phyloP scores from a whole-genome alignment of 805 yeast species.

The Kregervanrija delftensis region DNA sequence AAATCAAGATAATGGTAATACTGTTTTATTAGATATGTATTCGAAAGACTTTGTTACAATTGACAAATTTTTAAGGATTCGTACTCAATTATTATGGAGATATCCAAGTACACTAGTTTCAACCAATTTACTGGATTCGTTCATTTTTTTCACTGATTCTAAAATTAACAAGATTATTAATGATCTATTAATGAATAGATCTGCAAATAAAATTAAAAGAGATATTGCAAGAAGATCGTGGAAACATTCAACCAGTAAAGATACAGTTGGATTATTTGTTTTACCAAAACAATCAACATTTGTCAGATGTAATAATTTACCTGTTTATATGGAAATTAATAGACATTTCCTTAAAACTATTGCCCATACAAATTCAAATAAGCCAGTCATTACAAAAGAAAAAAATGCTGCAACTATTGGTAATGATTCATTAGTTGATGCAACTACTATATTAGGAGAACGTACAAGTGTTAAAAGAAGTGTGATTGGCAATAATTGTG shows the following conservation, averaged over 20 bases:
- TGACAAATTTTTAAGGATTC: constrained; percentile 63
- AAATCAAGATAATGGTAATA: constrained; percentile 36
- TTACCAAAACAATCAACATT: constrained; percentile 67
- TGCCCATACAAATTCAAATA: constrained; percentile 34
- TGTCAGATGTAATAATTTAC: constrained; percentile 69
- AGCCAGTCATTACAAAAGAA: constrained; percentile 19
- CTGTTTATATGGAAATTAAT: constrained; percentile 86
- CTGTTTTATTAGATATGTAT: constrained; percentile 61
- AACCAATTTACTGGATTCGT: constrained; percentile 65
- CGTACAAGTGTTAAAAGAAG: constrained; percentile 81
- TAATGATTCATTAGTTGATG: constrained; percentile 76
- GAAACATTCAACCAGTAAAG: constrained; percentile 59
- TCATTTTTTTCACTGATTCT: constrained; percentile 58
- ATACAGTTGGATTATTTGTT: constrained; percentile 61
- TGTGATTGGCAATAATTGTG: constrained; percentile 68
- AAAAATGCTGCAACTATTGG: constrained; percentile 72
- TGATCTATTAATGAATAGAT: constrained; percentile 26
- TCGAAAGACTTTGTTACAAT: constrained; percentile 62
- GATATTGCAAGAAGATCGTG: constrained; percentile 90
- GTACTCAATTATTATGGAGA: constrained; percentile 88
- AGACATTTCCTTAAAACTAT: constrained; percentile 63
- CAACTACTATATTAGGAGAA: constrained; percentile 63
- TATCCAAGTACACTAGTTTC: constrained; percentile 75
- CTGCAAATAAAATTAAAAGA: constrained; percentile 65
- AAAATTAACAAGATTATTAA: constrained; percentile 31